Evolutionary conservation across 2,329 filamentous ascomycete species (phyloP), one percentile per base, ranked within the genome.

Genomic region (Juglanconis oblonga): DNA sequence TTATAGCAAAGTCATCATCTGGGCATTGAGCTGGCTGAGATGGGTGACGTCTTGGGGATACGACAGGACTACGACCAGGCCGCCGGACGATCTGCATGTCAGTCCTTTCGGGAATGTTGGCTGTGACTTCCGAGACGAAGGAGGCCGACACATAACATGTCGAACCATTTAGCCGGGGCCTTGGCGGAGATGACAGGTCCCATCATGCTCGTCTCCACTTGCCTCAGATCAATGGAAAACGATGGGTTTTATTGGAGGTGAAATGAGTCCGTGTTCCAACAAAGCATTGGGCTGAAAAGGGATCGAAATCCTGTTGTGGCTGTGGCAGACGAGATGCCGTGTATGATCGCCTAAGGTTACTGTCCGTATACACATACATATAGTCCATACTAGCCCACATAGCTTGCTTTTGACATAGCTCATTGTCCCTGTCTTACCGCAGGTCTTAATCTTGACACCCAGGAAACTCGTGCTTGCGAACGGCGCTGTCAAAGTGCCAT

Each of bases 1-100:
- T 58, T 58, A 58, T 58, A 58, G 48, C 52, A 58, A 50, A 48
- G 42, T 52, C 48, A 6, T 14, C 4, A 13, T 42, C 38, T 14
- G n/a, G 10, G 10, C 38, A 14, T 14, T 42, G 38, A 14, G 38
- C 10, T 14, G 11, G 11, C n/a, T 42, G 38, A 13, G 24, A 24
- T 24, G 24, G 24, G 24, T 24, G 24, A 24, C 24, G 24, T 24
- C 24, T 24, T 24, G 24, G 24, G 24, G 24, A 24, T 24, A 24
- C 38, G 38, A 42, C 38, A 42, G 10, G 10, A 10, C 10, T 42
- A 42, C 6, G n/a, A 10, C 4, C 38, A 42, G 13, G 38, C 4
- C 38, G 10, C 38, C 38, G n/a, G 10, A 42, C 38, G 38, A 42
- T 13, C 6, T 42, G 38, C n/a, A 42, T 42, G 24, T 2, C 24